phyloP scores from a whole-genome alignment of 371 early-diverging fungal genomes.

The Saksenaea vasiformis region DNA sequence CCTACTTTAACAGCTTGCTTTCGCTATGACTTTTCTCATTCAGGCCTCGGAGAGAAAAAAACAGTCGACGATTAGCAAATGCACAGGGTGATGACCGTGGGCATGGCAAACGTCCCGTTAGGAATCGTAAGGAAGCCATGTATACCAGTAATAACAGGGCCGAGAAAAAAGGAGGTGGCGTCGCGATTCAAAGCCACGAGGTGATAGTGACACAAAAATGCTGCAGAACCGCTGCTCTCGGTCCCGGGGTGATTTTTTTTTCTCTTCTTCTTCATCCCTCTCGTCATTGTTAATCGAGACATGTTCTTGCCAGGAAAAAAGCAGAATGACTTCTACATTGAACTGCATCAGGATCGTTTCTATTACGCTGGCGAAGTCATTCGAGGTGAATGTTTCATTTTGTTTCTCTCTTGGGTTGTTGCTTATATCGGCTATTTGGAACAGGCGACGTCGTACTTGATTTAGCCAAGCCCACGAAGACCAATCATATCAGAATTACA shows the following conservation, averaged over 20 bases:
- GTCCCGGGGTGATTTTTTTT: not conserved
- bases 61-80: not conserved
- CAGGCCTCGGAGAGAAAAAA: not conserved
- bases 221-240: not conserved
- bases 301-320: slow-evolving; percentile 21
- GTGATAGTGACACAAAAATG: not conserved
- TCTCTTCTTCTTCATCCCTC: slow-evolving; percentile 5
- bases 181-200: not conserved
- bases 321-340: slow-evolving; percentile 48
- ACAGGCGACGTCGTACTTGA: slow-evolving; percentile 44
- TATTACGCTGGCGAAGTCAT: slow-evolving; percentile 48
- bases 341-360: slow-evolving; percentile 34
- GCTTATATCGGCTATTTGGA: not conserved
- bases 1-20: slow-evolving; percentile 16
- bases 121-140: not conserved
- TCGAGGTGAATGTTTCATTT: slow-evolving; percentile 26
- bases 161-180: not conserved
- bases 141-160: not conserved
- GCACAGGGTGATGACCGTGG: not conserved
- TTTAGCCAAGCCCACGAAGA: slow-evolving; percentile 38
- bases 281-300: not conserved
- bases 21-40: slow-evolving; percentile 9
- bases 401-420: not conserved
- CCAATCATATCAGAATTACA: slow-evolving; percentile 33
- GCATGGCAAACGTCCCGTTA: not conserved